Evolutionary conservation across 495 filamentous ascomycete species (phyloP), one percentile per base, ranked within the genome.

Genomic region (Letharia columbiana): DNA sequence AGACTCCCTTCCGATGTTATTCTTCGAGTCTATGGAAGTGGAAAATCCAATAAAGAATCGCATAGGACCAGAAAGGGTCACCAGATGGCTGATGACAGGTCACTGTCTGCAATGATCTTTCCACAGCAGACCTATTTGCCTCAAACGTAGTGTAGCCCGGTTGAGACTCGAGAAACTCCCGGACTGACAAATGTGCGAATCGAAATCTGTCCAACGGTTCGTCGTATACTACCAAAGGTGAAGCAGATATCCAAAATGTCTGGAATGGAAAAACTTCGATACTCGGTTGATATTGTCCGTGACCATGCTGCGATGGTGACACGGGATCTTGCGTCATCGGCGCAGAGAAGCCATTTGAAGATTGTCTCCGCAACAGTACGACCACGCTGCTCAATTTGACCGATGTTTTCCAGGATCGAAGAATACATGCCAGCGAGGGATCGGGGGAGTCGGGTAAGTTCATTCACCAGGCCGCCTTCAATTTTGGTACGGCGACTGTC

Each of bases 181-280:
- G 49, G 61, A 73, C 67, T 12, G 71, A 71, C 15, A 71, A 64
- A 63, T 73, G 70, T 31, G 71, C 71, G 67, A 73, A 73, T 39
- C 71, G 67, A 15, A 71, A 73, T 40, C 63, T 59, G 23, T 62
- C 54, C 13, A 71, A 42, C 11, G 49, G 20, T 45, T 62, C 13
- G 45, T 73, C 71, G 44, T 64, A 28, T 3, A 70, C 10, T 8
- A 56, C 52, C 52, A 56, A 56, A 56, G 28, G 8, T 52, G 8
- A 23, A 52, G 49, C 49, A 52, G 28, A 52, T 9, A 15, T 56
- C 52, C 31, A 56, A 35, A 35, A 56, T 35, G 13, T 56, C 52
- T 33, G 17, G 52, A 56, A 56, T 20, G 31, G 52, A 56, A 13
- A 56, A 11, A 35, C 5, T 35, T 10, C 52, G 10, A 13, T 4